Evolutionary conservation across 371 early-diverging fungal species (phyloP).

Genomic region (Mortierella sp.): DNA sequence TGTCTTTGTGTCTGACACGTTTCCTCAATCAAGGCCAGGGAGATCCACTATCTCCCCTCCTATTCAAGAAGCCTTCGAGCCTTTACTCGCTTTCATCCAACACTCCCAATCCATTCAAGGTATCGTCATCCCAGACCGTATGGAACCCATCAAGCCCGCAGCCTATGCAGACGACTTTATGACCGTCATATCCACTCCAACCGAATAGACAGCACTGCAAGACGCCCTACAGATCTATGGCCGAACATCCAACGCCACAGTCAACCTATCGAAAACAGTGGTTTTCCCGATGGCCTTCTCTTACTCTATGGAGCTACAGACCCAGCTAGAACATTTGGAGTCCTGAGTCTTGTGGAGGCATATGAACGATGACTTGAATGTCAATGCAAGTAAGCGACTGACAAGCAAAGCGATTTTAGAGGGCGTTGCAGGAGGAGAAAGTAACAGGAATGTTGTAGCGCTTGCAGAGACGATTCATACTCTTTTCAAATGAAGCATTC

Average conservation of each 20-base stretch:
- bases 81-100: constrained; percentile 24
- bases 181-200: not conserved
- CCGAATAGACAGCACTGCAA: not conserved
- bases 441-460: no score
- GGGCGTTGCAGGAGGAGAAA: no score
- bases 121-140: not conserved
- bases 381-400: no score
- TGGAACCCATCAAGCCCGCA: not conserved
- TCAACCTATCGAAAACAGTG: constrained; percentile 16
- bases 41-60: constrained; percentile 13
- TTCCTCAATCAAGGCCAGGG: constrained; percentile 10
- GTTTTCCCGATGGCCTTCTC: constrained; percentile 10
- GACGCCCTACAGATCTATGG: not conserved
- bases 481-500: no score
- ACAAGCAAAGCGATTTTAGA: no score
- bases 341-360: no score
- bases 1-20: constrained; percentile 6
- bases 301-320: not conserved
- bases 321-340: not conserved
- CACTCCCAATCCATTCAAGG: not conserved
- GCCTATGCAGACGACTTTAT: constrained; percentile 26
- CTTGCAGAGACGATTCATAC: no score
- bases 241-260: constrained; percentile 1
- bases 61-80: constrained; percentile 35
- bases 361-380: no score